Conservation (phyloP, 164 flowering plant genomes). For the Chloranthus sessilifolius region DNA sequence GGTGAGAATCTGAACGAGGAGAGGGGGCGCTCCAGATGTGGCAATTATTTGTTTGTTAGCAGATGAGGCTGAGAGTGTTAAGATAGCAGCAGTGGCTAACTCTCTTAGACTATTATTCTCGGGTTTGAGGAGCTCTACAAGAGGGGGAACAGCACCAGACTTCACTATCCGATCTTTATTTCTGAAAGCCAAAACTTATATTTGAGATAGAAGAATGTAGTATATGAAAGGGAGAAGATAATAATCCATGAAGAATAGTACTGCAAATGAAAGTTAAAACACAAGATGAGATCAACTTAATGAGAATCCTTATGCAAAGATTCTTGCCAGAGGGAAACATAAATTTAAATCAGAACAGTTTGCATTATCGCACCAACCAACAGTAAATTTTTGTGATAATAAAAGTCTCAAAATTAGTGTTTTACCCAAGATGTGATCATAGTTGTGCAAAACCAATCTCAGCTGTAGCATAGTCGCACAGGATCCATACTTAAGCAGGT, state of each 20-base stretch:
- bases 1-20: constrained; percentile 54
- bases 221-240: neutral
- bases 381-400: too few species aligned
- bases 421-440: too few species aligned
- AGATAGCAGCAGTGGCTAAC: constrained; percentile 64
- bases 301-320: too few species aligned
- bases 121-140: constrained; percentile 55
- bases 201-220: too few species aligned
- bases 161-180: constrained; percentile 64
- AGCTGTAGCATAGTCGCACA: too few species aligned
- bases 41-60: constrained; percentile 50
- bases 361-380: too few species aligned
- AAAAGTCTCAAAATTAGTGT: too few species aligned
- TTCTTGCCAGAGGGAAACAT: too few species aligned
- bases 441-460: too few species aligned
- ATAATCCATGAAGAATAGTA: neutral
- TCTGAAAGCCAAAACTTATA: too few species aligned
- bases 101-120: constrained; percentile 49
- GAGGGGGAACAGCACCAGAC: constrained; percentile 67
- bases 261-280: neutral
- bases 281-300: neutral
- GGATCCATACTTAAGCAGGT: too few species aligned
- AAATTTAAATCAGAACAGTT: too few species aligned
- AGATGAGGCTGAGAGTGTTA: constrained; percentile 65
- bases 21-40: constrained; percentile 64